Conservation (phyloP, 805 yeast genomes). For the Pichia nanzhaoensis region DNA sequence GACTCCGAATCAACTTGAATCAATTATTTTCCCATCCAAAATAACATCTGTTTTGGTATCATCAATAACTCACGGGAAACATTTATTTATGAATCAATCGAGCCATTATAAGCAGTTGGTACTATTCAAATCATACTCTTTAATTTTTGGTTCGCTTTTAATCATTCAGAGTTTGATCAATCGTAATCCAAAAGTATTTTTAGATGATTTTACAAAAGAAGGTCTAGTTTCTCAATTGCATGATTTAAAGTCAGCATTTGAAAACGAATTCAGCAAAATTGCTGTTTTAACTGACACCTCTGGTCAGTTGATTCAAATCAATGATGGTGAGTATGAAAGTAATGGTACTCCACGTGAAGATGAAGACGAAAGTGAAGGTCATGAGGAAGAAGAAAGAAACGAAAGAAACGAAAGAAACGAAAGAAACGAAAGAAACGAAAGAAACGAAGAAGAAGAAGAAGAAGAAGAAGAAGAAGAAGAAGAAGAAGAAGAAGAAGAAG, state of each 20-base stretch:
- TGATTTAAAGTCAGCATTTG: conserved; percentile 18
- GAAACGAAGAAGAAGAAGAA: conserved; percentile 11
- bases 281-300: neutral
- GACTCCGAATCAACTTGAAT: conserved; percentile 26
- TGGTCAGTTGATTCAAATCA: neutral
- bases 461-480: conserved; percentile 12
- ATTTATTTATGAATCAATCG: conserved; percentile 15
- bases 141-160: conserved; percentile 46
- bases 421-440: conserved; percentile 19
- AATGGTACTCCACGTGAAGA: no score
- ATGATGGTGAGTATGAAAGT: no score
- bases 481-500: conserved; percentile 16
- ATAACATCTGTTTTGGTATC: conserved; percentile 52
- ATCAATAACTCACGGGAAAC: conserved; percentile 48
- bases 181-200: conserved; percentile 38
- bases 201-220: conserved; percentile 55
- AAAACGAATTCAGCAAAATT: conserved; percentile 19
- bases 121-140: conserved; percentile 30
- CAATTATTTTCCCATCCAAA: conserved; percentile 29
- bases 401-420: conserved; percentile 16
- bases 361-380: neutral
- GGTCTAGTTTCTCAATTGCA: conserved; percentile 57
- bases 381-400: conserved; percentile 13
- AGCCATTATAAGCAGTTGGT: neutral
- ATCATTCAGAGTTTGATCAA: conserved; percentile 39